Evolutionary conservation across 176 grass and related monocot species (phyloP).

Genomic region (barley (Hordeum vulgare)): DNA sequence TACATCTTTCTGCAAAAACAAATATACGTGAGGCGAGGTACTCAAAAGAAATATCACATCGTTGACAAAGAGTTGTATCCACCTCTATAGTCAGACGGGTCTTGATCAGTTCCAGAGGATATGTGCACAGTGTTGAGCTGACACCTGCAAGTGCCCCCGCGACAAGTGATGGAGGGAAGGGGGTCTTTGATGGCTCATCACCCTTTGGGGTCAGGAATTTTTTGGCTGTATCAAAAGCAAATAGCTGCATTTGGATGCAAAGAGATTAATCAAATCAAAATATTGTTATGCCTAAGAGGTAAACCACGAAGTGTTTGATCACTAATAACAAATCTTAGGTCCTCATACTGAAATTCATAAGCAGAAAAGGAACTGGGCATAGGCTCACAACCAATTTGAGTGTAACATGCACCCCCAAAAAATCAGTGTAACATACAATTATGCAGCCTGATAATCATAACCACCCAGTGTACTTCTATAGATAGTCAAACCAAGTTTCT

Average conservation of each 20-base stretch:
- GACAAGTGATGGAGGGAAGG: conserved; percentile 63
- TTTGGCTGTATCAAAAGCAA: conserved; percentile 96
- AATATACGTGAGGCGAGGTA: not conserved
- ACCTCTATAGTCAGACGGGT: conserved; percentile 97
- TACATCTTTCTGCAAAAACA: conserved; percentile 69
- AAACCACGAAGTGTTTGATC: not conserved
- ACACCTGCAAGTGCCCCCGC: conserved; percentile 95
- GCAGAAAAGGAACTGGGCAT: not conserved
- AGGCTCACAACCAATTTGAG: not conserved
- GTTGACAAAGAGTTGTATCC: not conserved
- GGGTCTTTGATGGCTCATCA: conserved; percentile 55
- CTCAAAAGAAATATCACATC: not conserved
- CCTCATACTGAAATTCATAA: not conserved
- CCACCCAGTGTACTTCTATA: not conserved
- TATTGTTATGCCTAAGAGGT: not conserved
- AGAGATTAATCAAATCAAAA: not conserved
- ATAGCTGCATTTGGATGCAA: conserved; percentile 53
- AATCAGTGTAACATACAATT: not conserved
- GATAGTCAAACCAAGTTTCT: not conserved
- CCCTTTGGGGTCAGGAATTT: conserved; percentile 76
- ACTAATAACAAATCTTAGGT: not conserved
- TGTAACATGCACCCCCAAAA: not conserved
- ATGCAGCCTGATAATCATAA: not conserved
- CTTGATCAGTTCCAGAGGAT: conserved; percentile 93
- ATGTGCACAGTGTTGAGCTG: conserved; percentile 94